Base-by-base conservation (phyloP, 2,329 filamentous ascomycete species). In the Alternaria rosae region DNA sequence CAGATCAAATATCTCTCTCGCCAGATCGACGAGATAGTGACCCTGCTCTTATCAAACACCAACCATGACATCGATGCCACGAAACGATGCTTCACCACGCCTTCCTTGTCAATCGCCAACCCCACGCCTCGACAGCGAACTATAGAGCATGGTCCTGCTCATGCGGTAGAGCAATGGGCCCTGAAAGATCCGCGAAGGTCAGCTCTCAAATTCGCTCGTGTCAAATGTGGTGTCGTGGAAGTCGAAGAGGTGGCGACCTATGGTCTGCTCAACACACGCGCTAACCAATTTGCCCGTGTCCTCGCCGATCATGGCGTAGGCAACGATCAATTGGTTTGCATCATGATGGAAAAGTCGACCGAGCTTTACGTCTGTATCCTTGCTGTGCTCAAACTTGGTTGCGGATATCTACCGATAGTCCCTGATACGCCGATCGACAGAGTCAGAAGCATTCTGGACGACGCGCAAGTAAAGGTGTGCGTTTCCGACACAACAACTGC, bases 371-470 rank as follows among this genome's bases (percentile, higher is more conserved):
- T 89, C 26, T 85, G 88, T 0, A 92, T 97, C 25, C 82, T 97
- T 28, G 93, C 88, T 1, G 85, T 90, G 21, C 78, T 92, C 30
- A 96, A 96, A 71, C 82, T 88, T 6, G 92, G 92, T 9, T 89
- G 89, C 70, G 92, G 89, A 8, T 95, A 96, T 72, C 80, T 97
- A n/a, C 92, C 93, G 0, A 83, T 97, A 5, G 84, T 92, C 1
- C 91, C 92, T 1, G 88, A 86, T n/a, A 91, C 89, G 0, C 92
- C 93, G 0, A 21, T 73, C 1, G 84, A 87, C 10, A 84, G 92
- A 53, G 81, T 91, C 1, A 75, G 82, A 3, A 81, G 84, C 3
- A 92, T 95, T 21, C 67, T 96, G 15, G 65, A 78, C 1, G 88
- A 92, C 68, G 86, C 91, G 0, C 77, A 81, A 0, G 82, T 89